phyloP scores from a whole-genome alignment of 2,329 filamentous ascomycete species.

The Exophiala calicioides region DNA sequence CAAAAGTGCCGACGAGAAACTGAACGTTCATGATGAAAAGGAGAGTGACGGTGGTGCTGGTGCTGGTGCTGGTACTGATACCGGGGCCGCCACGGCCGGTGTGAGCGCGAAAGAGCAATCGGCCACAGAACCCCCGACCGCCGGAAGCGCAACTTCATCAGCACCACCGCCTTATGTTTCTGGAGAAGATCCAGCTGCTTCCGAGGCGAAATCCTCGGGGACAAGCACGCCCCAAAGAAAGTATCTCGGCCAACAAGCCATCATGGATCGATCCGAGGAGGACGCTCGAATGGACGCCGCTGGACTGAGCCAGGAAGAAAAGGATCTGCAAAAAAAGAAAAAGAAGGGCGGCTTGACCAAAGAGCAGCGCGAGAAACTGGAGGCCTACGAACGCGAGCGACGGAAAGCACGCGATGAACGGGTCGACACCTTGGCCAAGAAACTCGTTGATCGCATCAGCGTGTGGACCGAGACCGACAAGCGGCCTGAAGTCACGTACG shows the following conservation, averaged over 20 bases:
- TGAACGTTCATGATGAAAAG: conserved; percentile 48
- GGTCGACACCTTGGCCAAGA: conserved; percentile 77
- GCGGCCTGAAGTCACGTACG: conserved; percentile 74
- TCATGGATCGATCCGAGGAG: conserved; percentile 86
- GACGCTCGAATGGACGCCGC: conserved; percentile 65
- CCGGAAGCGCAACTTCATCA: conserved; percentile 14
- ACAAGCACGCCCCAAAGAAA: conserved; percentile 50
- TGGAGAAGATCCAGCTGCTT: conserved; percentile 23
- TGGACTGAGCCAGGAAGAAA: conserved; percentile 70
- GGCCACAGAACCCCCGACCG: conserved; percentile 25
- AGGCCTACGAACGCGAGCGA: conserved; percentile 84
- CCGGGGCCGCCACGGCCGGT: conserved; percentile 45
- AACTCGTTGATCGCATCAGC: conserved; percentile 84
- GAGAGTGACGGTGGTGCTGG: conserved; percentile 49
- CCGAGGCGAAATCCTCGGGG: conserved; percentile 37
- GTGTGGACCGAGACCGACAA: conserved; percentile 99
- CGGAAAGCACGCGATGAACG: conserved; percentile 83
- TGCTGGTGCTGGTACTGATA: too few relatives aligned
- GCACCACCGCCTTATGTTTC: conserved; percentile 27
- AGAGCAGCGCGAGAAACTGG: conserved; percentile 90
- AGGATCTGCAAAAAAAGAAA: conserved; percentile 77
- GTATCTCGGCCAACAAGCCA: conserved; percentile 74
- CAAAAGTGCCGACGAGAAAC: conserved; percentile 53
- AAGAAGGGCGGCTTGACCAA: conserved; percentile 84
- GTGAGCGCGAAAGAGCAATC: conserved; percentile 36